Conservation (phyloP, 306 rosid species). For the Acacia acuminata region DNA sequence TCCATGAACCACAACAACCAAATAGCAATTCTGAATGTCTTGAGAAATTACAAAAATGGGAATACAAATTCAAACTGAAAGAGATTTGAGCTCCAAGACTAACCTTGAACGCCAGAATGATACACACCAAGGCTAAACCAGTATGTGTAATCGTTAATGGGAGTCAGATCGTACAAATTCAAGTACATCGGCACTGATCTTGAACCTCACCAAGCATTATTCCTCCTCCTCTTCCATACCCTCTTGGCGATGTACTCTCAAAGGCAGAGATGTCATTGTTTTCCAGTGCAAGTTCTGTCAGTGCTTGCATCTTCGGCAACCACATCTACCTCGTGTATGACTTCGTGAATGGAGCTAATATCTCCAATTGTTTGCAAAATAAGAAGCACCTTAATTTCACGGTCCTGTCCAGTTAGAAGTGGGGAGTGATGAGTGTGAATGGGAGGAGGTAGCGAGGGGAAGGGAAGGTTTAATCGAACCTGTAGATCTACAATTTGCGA, state of each 20-base stretch:
- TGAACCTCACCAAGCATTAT: constrained; percentile 63
- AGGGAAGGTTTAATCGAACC: too few species aligned
- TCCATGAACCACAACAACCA: too few species aligned
- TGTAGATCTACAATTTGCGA: too few species aligned
- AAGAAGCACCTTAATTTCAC: constrained; percentile 52
- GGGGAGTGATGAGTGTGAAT: too few species aligned
- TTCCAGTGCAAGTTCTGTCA: constrained; percentile 82
- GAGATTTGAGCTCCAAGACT: too few species aligned
- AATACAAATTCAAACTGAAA: too few species aligned
- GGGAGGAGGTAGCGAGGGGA: too few species aligned
- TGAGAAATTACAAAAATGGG: too few species aligned
- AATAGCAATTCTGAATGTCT: too few species aligned
- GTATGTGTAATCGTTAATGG: constrained; percentile 86
- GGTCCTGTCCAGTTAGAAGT: constrained; percentile 69
- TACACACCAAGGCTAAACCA: constrained; percentile 97
- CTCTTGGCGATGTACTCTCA: constrained; percentile 84
- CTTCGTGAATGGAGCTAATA: constrained; percentile 63
- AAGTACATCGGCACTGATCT: constrained; percentile 87
- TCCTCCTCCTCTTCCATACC: constrained; percentile 56
- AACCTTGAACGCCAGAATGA: constrained; percentile 93
- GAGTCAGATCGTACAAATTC: constrained; percentile 90
- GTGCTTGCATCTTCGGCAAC: constrained; percentile 74
- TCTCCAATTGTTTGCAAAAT: constrained; percentile 67
- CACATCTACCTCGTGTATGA: constrained; percentile 74
- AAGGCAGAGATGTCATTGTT: constrained; percentile 63